Evolutionary conservation across 768 basidiomycete genomes (phyloP).

Genomic region (Dioszegia aurantiaca): DNA sequence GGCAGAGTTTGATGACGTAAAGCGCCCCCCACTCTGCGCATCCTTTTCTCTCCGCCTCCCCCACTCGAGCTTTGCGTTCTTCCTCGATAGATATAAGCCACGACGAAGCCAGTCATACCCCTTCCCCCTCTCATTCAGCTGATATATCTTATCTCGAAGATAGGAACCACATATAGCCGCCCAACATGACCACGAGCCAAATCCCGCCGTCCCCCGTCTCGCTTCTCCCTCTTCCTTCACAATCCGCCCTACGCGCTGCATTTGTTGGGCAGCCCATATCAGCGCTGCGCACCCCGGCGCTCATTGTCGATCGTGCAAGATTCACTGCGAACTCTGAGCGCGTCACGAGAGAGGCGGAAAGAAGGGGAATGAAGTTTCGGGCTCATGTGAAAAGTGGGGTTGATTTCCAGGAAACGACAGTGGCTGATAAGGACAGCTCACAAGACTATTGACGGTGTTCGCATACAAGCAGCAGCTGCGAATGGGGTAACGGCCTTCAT

Average conservation of each 20-base stretch:
- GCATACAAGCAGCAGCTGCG: slow-evolving; percentile 64
- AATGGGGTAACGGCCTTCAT: slow-evolving; percentile 62
- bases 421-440: slow-evolving; percentile 24
- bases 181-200: too few species aligned
- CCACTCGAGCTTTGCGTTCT: too few species aligned
- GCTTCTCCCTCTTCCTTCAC: slow-evolving; percentile 29
- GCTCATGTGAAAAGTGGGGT: slow-evolving; percentile 70
- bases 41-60: too few species aligned
- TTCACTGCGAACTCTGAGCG: slow-evolving; percentile 71
- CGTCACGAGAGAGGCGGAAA: slow-evolving; percentile 67
- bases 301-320: slow-evolving; percentile 69
- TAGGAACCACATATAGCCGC: too few species aligned
- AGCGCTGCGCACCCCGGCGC: slow-evolving; percentile 68
- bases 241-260: slow-evolving; percentile 23
- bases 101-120: too few species aligned
- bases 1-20: too few species aligned
- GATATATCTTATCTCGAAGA: too few species aligned
- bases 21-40: too few species aligned
- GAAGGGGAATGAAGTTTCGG: slow-evolving; percentile 70
- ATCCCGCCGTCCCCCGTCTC: slow-evolving; percentile 14
- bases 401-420: slow-evolving; percentile 62
- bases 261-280: slow-evolving; percentile 63
- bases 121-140: too few species aligned
- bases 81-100: too few species aligned
- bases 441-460: slow-evolving; percentile 72